Evolutionary conservation across 768 basidiomycete genomes (phyloP).

Genomic region (Mycena rebaudengoi): DNA sequence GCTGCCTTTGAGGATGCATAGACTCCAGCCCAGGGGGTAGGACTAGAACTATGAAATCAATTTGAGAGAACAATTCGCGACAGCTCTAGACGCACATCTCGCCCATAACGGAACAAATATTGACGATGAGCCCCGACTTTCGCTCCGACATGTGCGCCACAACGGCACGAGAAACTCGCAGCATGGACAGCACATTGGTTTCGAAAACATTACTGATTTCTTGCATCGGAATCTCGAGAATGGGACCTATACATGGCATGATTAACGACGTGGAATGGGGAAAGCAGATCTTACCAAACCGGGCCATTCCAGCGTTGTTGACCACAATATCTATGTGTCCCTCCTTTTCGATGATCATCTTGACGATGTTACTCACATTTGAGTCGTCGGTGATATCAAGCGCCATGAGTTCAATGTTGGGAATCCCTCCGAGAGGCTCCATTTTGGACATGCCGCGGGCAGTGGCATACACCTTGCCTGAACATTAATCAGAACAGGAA

Average conservation of each 20-base stretch:
- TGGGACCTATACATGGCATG: neutral
- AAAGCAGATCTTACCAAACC: neutral
- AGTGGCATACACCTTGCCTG: slow-evolving; percentile 11
- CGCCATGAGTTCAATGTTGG: slow-evolving; percentile 3
- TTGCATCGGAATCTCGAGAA: neutral
- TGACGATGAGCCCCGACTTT: slow-evolving; percentile 5
- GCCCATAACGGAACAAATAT: slow-evolving; percentile 8
- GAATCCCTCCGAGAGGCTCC: neutral
- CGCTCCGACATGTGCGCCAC: neutral
- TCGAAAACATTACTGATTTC: neutral
- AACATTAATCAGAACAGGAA: neutral
- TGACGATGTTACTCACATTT: neutral
- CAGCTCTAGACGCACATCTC: slow-evolving; percentile 3
- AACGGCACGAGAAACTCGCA: neutral
- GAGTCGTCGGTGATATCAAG: neutral
- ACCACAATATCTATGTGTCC: slow-evolving; percentile 1
- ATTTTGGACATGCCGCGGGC: neutral
- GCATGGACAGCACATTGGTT: slow-evolving; percentile 1
- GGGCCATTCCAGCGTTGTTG: slow-evolving; percentile 6
- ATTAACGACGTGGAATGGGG: neutral
- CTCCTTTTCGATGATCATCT: neutral
- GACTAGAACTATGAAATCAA: neutral
- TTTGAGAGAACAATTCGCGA: neutral
- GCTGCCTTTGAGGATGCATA: slow-evolving; percentile 10
- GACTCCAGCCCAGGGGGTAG: slow-evolving; percentile 6